Evolutionary conservation across 2,329 filamentous ascomycete species (phyloP).

Genomic region (Aspergillus neotritici): DNA sequence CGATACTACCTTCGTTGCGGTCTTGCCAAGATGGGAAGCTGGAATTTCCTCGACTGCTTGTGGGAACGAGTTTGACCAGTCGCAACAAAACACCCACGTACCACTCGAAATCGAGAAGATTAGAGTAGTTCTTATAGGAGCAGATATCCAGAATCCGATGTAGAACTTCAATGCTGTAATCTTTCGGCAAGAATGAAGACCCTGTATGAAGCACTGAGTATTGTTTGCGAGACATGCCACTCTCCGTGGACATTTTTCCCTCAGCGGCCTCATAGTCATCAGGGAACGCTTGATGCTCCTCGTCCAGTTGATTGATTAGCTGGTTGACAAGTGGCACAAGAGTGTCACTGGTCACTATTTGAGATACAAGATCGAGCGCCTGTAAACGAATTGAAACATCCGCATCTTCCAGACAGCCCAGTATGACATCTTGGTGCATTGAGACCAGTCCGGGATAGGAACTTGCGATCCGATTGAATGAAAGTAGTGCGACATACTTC

Average conservation of each 20-base stretch:
- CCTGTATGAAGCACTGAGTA: background rate
- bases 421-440: conserved; percentile 90
- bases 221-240: background rate
- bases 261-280: conserved; percentile 33
- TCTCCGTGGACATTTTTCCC: conserved; percentile 8
- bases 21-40: background rate
- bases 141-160: conserved; percentile 82
- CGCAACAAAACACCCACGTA: conserved; percentile 88
- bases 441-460: conserved; percentile 86
- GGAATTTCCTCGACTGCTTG: conserved; percentile 4
- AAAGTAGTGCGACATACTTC: conserved; percentile 92
- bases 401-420: conserved; percentile 90
- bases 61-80: conserved; percentile 60
- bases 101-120: conserved; percentile 91
- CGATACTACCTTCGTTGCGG: conserved; percentile 19
- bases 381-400: conserved; percentile 95
- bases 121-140: conserved; percentile 77
- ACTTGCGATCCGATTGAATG: conserved; percentile 88
- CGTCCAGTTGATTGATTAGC: conserved; percentile 74
- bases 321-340: conserved; percentile 77
- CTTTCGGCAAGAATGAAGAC: conserved; percentile 57
- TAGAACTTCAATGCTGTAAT: conserved; percentile 81
- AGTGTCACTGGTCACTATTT: conserved; percentile 88
- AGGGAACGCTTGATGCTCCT: conserved; percentile 54
- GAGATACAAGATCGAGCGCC: conserved; percentile 82